Base-by-base conservation (phyloP, 352 stramenopile genomes). In the Globisporangium uncinulatum region DNA sequence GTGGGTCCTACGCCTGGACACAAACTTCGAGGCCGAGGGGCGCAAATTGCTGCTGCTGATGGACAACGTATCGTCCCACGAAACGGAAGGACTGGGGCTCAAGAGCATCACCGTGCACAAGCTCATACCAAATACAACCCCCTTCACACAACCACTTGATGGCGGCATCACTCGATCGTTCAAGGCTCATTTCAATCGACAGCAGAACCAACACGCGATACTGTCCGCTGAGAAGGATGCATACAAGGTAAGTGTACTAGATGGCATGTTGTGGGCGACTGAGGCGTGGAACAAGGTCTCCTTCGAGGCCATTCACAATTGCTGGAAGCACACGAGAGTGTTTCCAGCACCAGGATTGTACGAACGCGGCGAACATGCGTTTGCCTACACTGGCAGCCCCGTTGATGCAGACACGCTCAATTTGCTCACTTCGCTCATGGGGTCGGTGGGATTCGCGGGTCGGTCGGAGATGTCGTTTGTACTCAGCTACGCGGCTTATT, bases 51-150 rank as follows among this genome's bases (percentile, higher is more conserved):
- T n/a, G n/a, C n/a, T n/a, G n/a, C n/a, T n/a, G n/a, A n/a, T n/a
- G n/a, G n/a, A n/a, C n/a, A n/a, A n/a, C n/a, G n/a, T n/a, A n/a
- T n/a, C n/a, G n/a, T n/a, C n/a, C n/a, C n/a, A n/a, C n/a, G n/a
- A n/a, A n/a, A n/a, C n/a, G n/a, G n/a, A n/a, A n/a, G n/a, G n/a
- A n/a, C n/a, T n/a, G n/a, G n/a, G n/a, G n/a, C n/a, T n/a, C n/a
- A n/a, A n/a, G 9, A 37, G 34, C 50, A 47, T 55, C 31, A 41
- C 32, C 20, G 50, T 31, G 6, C 36, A 55, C 9, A 55, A 55
- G 13, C 7, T 55, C 6, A 24, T 9, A 1, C 34, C 50, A 1
- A 55, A 55, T 29, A 55, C 19, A n/a, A 46, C 13, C 7, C 43
- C 43, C 7, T 19, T 19, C 43, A 48, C n/a, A 4, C 50, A 55